phyloP scores from a whole-genome alignment of 1,284 basidiomycete genomes.

The Coniophora puteana region DNA sequence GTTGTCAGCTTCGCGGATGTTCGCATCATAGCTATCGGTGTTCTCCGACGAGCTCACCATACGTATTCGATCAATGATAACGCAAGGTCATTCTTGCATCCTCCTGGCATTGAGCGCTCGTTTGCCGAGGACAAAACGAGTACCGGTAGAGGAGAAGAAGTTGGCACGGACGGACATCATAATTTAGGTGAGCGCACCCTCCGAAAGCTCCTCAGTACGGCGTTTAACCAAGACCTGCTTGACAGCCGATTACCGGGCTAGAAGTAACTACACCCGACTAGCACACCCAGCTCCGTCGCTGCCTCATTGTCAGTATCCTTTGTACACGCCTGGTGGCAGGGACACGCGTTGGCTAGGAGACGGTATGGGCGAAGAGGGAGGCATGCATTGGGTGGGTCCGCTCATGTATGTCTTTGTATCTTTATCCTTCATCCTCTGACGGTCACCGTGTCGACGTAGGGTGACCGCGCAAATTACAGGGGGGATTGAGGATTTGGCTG shows the following conservation, averaged over 20 bases:
- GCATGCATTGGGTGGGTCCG: constrained; percentile 69
- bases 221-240: constrained; percentile 4
- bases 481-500: constrained; percentile 37
- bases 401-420: constrained; percentile 48
- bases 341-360: constrained; percentile 62
- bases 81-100: constrained; percentile 62
- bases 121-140: constrained; percentile 1
- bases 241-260: constrained; percentile 7
- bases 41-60: constrained; percentile 53
- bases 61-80: constrained; percentile 58
- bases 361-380: constrained; percentile 52
- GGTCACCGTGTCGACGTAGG: constrained; percentile 33
- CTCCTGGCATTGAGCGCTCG: constrained; percentile 52
- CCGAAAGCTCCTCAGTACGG: too few species aligned
- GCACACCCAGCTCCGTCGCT: constrained; percentile 52
- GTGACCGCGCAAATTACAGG: constrained; percentile 60
- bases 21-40: constrained; percentile 69
- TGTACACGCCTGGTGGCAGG: constrained; percentile 62
- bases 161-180: background rate
- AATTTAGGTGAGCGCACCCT: background rate
- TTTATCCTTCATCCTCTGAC: constrained; percentile 5
- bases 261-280: constrained; percentile 44
- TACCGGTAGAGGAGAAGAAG: background rate
- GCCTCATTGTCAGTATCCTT: constrained; percentile 62
- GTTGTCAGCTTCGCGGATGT: constrained; percentile 68